Conservation (phyloP, 805 yeast genomes). For the Yarrowia keelungensis region DNA sequence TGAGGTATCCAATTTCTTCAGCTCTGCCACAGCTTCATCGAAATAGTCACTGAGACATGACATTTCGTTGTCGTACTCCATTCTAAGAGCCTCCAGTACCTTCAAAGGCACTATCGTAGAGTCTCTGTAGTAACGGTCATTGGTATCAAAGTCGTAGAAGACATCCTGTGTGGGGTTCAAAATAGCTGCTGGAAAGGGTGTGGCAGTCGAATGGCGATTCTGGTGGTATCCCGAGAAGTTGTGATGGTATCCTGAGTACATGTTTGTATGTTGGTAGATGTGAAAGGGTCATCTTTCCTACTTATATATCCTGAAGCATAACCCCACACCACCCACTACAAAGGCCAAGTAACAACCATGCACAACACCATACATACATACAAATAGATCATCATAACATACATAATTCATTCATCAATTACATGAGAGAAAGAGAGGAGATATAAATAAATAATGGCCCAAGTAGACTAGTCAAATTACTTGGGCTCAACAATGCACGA, state of each 20-base stretch:
- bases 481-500: constrained; percentile 50
- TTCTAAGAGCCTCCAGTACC: not conserved
- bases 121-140: not conserved
- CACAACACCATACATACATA: not conserved
- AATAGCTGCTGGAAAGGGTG: not conserved
- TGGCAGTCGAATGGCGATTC: not conserved
- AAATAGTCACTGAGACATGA: not conserved
- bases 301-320: not conserved
- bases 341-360: no score
- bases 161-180: not conserved
- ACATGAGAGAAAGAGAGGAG: constrained; percentile 2
- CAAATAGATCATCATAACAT: not conserved
- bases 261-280: not conserved
- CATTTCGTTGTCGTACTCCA: not conserved
- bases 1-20: not conserved
- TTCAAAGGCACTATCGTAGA: not conserved
- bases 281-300: no score
- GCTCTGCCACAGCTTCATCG: not conserved
- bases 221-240: constrained; percentile 4
- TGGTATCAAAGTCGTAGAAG: not conserved
- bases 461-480: not conserved
- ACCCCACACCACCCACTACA: not conserved
- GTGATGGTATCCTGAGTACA: constrained; percentile 16
- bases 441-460: constrained; percentile 30
- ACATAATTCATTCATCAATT: constrained; percentile 19